Percentiles rank a stretch among this genome's conserved stretches.
Evolutionary conservation across 352 stramenopile species (phyloP).

Genomic region (Globisporangium megalacanthum): DNA sequence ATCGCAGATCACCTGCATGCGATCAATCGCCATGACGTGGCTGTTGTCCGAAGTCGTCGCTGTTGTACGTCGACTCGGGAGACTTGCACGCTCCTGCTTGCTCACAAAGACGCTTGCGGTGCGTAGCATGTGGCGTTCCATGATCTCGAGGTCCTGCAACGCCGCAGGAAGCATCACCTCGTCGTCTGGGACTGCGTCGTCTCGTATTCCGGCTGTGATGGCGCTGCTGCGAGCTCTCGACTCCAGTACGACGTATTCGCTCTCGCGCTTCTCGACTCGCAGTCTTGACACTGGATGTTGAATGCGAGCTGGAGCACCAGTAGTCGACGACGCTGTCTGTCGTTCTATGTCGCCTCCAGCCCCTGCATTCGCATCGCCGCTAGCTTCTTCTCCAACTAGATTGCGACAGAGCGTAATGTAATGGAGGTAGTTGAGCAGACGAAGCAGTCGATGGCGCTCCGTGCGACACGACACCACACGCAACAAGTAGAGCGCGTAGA

Average conservation of each 20-base stretch:
- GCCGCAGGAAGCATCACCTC: slow-evolving; percentile 42
- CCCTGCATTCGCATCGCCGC: not conserved
- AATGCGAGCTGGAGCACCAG: not conserved
- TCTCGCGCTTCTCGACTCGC: slow-evolving; percentile 13
- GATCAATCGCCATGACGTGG: slow-evolving; percentile 32
- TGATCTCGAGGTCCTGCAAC: slow-evolving; percentile 24
- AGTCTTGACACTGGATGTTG: not conserved
- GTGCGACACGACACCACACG: slow-evolving; percentile 32
- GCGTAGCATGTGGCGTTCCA: slow-evolving; percentile 42
- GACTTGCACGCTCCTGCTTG: slow-evolving; percentile 35
- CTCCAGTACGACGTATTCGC: slow-evolving; percentile 19
- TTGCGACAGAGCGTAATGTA: slow-evolving; percentile 20
- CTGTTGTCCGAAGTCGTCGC: not conserved
- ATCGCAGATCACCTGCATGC: slow-evolving; percentile 47
- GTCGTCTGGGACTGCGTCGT: not conserved
- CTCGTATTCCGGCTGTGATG: not conserved
- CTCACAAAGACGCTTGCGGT: slow-evolving; percentile 41
- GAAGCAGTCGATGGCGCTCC: slow-evolving; percentile 31
- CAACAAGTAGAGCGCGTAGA: slow-evolving; percentile 37
- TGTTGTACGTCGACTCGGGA: slow-evolving; percentile 9
- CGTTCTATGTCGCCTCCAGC: no score
- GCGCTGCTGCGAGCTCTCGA: not conserved
- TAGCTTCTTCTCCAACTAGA: not conserved
- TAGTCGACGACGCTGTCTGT: no score
- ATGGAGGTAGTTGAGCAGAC: slow-evolving; percentile 46